These are phyloP conservation scores for Aspergillus neotritici DNA, from an alignment of 2,329 filamentous ascomycete species.

Conservation along the genomic window DNA sequence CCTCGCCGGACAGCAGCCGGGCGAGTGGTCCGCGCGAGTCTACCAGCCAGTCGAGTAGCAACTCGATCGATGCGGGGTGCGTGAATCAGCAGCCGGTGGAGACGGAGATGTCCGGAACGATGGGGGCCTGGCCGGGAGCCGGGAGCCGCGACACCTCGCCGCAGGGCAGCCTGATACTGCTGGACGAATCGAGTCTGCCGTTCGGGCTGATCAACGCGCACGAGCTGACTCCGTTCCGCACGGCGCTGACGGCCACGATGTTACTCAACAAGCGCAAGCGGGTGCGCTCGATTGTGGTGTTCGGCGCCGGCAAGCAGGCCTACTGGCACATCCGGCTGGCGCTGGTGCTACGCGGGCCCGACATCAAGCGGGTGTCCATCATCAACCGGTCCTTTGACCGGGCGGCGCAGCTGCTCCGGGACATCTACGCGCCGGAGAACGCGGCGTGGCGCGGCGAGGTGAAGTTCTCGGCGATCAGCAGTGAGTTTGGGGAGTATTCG, in stretches of 20 bases:
- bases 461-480: slow-evolving; percentile 66
- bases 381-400: slow-evolving; percentile 61
- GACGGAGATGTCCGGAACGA: slow-evolving; percentile 22
- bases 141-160: slow-evolving; percentile 44
- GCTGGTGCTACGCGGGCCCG: slow-evolving; percentile 58
- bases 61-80: slow-evolving; percentile 26
- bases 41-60: slow-evolving; percentile 20
- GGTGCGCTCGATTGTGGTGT: slow-evolving; percentile 73
- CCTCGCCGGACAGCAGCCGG: slow-evolving; percentile 26
- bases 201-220: slow-evolving; percentile 61
- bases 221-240: slow-evolving; percentile 65
- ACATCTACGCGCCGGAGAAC: slow-evolving; percentile 50
- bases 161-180: slow-evolving; percentile 54
- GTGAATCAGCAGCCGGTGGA: slow-evolving; percentile 27
- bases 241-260: slow-evolving; percentile 56
- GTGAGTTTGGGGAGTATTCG: slow-evolving; percentile 62
- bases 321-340: slow-evolving; percentile 91
- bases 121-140: slow-evolving; percentile 31
- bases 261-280: slow-evolving; percentile 60
- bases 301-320: slow-evolving; percentile 82
- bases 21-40: slow-evolving; percentile 4
- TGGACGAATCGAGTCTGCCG: slow-evolving; percentile 53
- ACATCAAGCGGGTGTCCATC: slow-evolving; percentile 74
- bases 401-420: slow-evolving; percentile 44
- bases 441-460: slow-evolving; percentile 59